Evolutionary conservation across 768 basidiomycete species (phyloP).

Genomic region (Ramaria rubella): DNA sequence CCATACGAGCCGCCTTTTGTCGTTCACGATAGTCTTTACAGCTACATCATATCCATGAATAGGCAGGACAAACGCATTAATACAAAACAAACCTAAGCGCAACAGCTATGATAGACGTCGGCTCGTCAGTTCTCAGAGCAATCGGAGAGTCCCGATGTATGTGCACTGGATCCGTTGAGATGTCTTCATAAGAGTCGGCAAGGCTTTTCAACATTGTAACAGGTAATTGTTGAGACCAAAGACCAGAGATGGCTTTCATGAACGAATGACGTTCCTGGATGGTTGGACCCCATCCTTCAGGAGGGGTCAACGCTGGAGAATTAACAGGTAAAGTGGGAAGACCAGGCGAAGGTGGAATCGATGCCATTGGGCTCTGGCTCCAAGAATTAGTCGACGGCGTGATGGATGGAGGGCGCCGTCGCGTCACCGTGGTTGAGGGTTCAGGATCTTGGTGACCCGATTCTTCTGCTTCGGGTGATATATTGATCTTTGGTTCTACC

Average conservation of each 20-base stretch:
- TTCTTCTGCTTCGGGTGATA: neutral
- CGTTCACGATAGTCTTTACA: conserved; percentile 61
- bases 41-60: conserved; percentile 11
- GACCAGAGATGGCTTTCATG: conserved; percentile 73
- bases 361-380: conserved; percentile 23
- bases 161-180: conserved; percentile 77
- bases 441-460: neutral
- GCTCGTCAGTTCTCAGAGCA: conserved; percentile 93
- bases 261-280: conserved; percentile 60
- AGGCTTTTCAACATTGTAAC: conserved; percentile 32
- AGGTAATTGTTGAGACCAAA: conserved; percentile 63
- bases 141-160: conserved; percentile 92
- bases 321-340: conserved; percentile 6
- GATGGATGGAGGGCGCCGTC: neutral
- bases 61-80: no score
- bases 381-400: conserved; percentile 1
- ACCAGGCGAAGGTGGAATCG: conserved; percentile 55
- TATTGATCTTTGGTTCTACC: neutral
- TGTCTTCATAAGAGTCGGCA: conserved; percentile 53
- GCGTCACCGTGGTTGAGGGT: neutral
- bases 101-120: conserved; percentile 94
- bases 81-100: conserved; percentile 74
- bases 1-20: conserved; percentile 31
- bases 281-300: conserved; percentile 15
- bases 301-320: conserved; percentile 14